Percentiles rank a stretch among this genome's conserved stretches.
Evolutionary conservation across 345 rosid species (phyloP).

Genomic region (Pseudoturritis turrita): DNA sequence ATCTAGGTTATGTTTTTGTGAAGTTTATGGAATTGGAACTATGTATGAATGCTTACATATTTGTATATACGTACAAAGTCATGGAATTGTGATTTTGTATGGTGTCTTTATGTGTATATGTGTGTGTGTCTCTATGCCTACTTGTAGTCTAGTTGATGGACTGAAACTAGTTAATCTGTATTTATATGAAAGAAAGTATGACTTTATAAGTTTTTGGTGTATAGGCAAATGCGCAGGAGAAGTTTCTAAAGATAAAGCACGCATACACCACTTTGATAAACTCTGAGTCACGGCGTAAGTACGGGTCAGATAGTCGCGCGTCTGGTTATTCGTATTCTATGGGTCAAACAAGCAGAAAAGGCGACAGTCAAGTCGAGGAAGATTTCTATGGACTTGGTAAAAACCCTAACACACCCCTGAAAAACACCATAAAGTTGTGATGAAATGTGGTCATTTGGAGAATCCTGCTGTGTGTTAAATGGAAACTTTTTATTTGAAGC

Average conservation of each 20-base stretch:
- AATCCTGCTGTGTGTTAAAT: not conserved
- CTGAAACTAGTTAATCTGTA: not conserved
- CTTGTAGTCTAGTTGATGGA: not conserved
- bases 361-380: constrained; percentile 46
- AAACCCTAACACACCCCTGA: not conserved
- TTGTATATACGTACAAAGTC: not conserved
- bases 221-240: constrained; percentile 76
- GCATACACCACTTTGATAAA: constrained; percentile 59
- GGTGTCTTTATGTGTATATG: not conserved
- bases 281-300: constrained; percentile 60
- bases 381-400: constrained; percentile 96
- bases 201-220: constrained; percentile 16
- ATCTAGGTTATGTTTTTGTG: not conserved
- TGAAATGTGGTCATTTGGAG: not conserved
- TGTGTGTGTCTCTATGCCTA: not conserved
- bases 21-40: not conserved
- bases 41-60: not conserved
- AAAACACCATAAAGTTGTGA: not conserved
- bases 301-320: constrained; percentile 39
- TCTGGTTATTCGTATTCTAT: constrained; percentile 62
- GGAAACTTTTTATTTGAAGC: not conserved
- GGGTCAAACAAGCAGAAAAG: constrained; percentile 37
- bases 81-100: not conserved
- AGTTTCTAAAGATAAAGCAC: constrained; percentile 45
- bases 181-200: not conserved